Base-by-base conservation (phyloP, 75 land plant genomes). In the Larix kaempferi region DNA sequence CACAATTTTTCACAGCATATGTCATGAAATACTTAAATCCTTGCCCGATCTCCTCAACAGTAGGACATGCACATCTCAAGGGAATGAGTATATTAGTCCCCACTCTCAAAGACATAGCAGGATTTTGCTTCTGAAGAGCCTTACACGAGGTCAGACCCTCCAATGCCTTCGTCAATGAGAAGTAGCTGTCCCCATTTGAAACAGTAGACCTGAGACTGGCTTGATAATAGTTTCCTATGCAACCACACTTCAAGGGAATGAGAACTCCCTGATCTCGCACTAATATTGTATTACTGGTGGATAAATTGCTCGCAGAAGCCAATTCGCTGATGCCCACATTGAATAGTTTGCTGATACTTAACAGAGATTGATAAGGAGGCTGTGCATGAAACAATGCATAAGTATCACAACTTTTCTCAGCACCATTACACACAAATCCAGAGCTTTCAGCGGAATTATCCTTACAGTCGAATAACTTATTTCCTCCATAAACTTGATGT, bases 201-300 rank as follows among this genome's bases (percentile, higher is more conserved):
- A 89, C 88, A 16, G 25, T 33, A 75, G 86, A 88, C 5, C 82
- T 82, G 66, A 84, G 82, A 44, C 86, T 81, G 77, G 82, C 81
- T 39, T 84, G 84, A 5, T 82, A 82, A 61, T 69, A 78, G 64
- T 75, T 82, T 6, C 85, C 86, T 27, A 67, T 84, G 90, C 94
- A 91, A 10, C 76, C 80, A 80, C 96, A 93, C 56, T 23, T 25
- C 55, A 89, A 59, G 56, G 96, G 96, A 37, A 93, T 76, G 33
- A 86, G 80, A 55, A 93, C 74, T 15, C 86, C 77, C 80, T 91
- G 87, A 44, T 56, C 80, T 8, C 76, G 78, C 27, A 23, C 14
- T 8, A 93, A 78, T n/a, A 23, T 27, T 33, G 52, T 25, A 15
- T 75, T 55, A 44, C 76, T 80, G 5, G 71, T 64, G 63, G 66